Evolutionary conservation across 2,329 filamentous ascomycete genomes (phyloP).

Genomic region (Chlorencoelia australis): DNA sequence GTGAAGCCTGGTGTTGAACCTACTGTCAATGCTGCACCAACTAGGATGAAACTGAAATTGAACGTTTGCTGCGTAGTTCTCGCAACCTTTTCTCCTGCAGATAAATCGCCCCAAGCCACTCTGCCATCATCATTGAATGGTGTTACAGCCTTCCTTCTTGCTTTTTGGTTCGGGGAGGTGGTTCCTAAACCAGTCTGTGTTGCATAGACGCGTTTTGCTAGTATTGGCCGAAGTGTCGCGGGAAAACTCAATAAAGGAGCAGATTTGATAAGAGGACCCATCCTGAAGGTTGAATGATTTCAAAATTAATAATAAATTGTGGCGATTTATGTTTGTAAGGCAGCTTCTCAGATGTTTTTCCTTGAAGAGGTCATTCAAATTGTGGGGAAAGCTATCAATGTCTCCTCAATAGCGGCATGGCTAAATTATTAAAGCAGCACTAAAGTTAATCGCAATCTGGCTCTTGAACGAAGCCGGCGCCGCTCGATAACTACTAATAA

Average conservation of each 20-base stretch:
- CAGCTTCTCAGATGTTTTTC: too few species aligned
- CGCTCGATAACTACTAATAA: too few species aligned
- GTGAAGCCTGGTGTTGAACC: constrained; percentile 16
- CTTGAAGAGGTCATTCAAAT: neutral
- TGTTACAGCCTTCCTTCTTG: constrained; percentile 62
- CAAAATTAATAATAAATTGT: too few species aligned
- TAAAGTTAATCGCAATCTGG: constrained; percentile 22
- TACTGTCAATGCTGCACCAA: constrained; percentile 70
- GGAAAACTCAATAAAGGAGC: constrained; percentile 29
- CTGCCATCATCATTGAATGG: constrained; percentile 78
- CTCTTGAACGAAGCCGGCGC: too few species aligned
- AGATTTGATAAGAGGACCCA: neutral
- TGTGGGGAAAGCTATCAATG: constrained; percentile 4
- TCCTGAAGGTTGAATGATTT: neutral
- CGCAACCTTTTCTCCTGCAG: constrained; percentile 65
- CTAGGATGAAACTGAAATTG: constrained; percentile 70
- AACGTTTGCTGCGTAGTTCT: constrained; percentile 84
- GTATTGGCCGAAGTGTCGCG: constrained; percentile 30
- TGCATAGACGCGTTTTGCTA: constrained; percentile 44
- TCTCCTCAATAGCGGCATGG: neutral
- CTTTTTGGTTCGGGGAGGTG: constrained; percentile 22
- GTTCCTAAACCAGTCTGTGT: constrained; percentile 39
- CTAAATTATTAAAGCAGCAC: too few species aligned
- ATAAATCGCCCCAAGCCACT: constrained; percentile 72
- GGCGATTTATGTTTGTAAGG: too few species aligned